Percentiles rank a stretch among this genome's conserved stretches.
phyloP scores from a whole-genome alignment of 1,139 yeast genomes.

The Pichia sp. region DNA sequence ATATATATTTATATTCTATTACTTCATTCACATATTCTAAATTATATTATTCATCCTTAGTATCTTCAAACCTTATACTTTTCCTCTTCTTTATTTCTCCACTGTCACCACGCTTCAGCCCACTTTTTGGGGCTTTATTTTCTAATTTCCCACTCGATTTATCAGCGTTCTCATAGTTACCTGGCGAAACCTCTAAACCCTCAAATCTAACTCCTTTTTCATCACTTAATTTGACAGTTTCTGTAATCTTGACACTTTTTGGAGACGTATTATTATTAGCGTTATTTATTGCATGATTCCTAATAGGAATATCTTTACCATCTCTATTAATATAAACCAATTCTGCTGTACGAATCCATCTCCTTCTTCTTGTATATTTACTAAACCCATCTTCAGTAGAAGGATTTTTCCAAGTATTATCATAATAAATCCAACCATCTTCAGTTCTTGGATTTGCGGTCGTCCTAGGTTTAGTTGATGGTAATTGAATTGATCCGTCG shows the following conservation, averaged over 20 bases:
- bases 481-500: constrained; percentile 74
- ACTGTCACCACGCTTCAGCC: constrained; percentile 3
- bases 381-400: constrained; percentile 82
- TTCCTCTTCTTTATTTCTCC: constrained; percentile 10
- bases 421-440: constrained; percentile 85
- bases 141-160: not conserved
- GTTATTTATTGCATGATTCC: not conserved
- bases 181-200: not conserved
- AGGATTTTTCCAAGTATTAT: constrained; percentile 92
- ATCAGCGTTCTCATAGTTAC: not conserved
- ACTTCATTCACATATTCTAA: too few species aligned
- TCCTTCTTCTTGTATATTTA: constrained; percentile 86
- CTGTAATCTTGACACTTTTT: constrained; percentile 1
- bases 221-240: not conserved
- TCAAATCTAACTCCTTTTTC: constrained; percentile 3
- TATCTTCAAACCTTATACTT: constrained; percentile 13
- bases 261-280: too few species aligned
- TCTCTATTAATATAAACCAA: constrained; percentile 36
- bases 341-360: constrained; percentile 96
- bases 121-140: constrained; percentile 1
- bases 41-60: too few species aligned
- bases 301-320: not conserved
- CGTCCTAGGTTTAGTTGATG: constrained; percentile 59
- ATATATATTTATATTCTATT: too few species aligned
- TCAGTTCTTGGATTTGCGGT: constrained; percentile 72